A percentile compares a stretch with the other conserved stretches of the same genome.
phyloP scores from a whole-genome alignment of 2,329 filamentous ascomycete genomes.

The Metarhizium guizhouense region DNA sequence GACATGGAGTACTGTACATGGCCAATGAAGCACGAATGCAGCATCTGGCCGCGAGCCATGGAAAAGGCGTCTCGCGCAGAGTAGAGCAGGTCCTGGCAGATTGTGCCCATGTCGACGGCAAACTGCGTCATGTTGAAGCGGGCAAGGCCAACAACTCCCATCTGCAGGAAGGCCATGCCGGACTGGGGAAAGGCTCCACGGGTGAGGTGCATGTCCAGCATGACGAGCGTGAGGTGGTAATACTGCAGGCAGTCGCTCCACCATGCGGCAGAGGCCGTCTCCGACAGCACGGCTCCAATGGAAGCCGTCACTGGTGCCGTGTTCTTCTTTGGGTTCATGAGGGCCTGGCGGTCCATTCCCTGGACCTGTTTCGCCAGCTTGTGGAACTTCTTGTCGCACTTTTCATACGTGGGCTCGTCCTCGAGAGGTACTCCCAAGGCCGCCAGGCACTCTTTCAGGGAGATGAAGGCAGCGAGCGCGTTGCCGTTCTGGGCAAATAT shows the following conservation, averaged over 20 bases:
- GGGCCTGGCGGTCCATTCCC: slow-evolving; percentile 40
- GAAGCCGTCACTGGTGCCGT: slow-evolving; percentile 49
- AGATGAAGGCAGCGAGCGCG: slow-evolving; percentile 56
- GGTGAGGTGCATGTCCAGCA: slow-evolving; percentile 57
- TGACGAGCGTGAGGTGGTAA: slow-evolving; percentile 59
- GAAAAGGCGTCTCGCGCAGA: slow-evolving; percentile 55
- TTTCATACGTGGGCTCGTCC: slow-evolving; percentile 59
- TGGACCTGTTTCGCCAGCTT: slow-evolving; percentile 51
- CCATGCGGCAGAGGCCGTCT: slow-evolving; percentile 61
- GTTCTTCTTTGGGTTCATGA: slow-evolving; percentile 33
- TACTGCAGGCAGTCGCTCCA: slow-evolving; percentile 67
- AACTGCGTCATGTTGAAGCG: slow-evolving; percentile 64
- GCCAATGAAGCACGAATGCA: slow-evolving; percentile 61
- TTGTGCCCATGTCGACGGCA: slow-evolving; percentile 54
- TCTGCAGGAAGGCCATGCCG: slow-evolving; percentile 57
- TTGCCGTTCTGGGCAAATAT: slow-evolving; percentile 70
- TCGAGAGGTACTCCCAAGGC: slow-evolving; percentile 61
- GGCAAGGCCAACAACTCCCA: slow-evolving; percentile 57
- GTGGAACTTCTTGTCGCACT: slow-evolving; percentile 69
- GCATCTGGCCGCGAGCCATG: slow-evolving; percentile 57
- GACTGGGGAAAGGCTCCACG: slow-evolving; percentile 61
- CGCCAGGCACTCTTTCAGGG: slow-evolving; percentile 60
- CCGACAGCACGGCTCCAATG: slow-evolving; percentile 60
- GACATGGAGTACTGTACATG: slow-evolving; percentile 58
- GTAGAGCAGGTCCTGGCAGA: slow-evolving; percentile 56